phyloP scores from a whole-genome alignment of 768 basidiomycete genomes.

The Termitomyces bulborhizus region DNA sequence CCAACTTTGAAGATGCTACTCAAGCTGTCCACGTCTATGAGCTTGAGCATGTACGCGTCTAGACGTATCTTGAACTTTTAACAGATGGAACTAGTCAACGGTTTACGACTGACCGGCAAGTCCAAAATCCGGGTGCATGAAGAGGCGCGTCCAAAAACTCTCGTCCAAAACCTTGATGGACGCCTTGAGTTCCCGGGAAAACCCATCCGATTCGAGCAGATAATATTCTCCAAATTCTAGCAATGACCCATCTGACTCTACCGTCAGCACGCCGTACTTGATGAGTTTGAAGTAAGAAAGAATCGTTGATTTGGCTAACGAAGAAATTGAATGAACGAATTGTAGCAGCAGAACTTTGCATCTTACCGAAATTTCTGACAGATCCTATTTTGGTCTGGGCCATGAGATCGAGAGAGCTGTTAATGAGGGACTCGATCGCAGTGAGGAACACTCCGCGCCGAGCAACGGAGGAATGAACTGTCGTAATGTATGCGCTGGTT shows the following conservation, averaged over 20 bases:
- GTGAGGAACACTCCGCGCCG: background rate
- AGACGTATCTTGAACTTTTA: background rate
- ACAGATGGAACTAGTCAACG: background rate
- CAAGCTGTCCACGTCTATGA: conserved; percentile 6
- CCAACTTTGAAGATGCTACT: conserved; percentile 3
- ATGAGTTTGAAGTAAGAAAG: background rate
- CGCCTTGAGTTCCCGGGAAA: conserved; percentile 1
- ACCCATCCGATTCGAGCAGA: background rate
- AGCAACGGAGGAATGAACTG: conserved; percentile 1
- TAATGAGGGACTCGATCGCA: conserved; percentile 1
- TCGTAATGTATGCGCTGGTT: conserved; percentile 5
- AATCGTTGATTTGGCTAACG: conserved; percentile 3
- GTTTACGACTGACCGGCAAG: background rate
- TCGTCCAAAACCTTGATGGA: conserved; percentile 6
- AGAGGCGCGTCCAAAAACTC: conserved; percentile 7
- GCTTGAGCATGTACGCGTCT: conserved; percentile 8
- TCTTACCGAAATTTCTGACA: background rate
- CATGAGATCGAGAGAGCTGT: background rate
- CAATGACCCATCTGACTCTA: background rate
- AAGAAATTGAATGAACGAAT: background rate
- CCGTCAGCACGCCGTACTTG: conserved; percentile 1
- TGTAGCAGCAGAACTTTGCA: no score
- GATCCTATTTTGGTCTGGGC: background rate
- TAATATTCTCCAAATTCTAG: conserved; percentile 3
- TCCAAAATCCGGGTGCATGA: conserved; percentile 9